Evolutionary conservation across 768 basidiomycete genomes (phyloP).

Genomic region (Trametopsis cervina): DNA sequence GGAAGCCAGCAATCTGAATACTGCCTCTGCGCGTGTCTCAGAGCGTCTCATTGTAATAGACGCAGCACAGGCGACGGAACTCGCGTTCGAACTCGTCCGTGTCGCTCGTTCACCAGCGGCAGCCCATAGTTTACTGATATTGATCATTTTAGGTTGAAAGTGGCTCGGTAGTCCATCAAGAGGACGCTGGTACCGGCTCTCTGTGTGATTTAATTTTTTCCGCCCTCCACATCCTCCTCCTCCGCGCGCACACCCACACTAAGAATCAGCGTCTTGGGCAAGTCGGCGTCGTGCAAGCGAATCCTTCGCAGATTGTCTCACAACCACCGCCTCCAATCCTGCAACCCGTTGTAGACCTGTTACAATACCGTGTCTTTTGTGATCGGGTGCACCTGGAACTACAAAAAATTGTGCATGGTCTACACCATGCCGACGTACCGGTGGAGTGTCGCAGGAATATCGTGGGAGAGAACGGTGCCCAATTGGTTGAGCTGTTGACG

Average conservation of each 20-base stretch:
- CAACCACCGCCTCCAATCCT: constrained; percentile 40
- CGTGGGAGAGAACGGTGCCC: constrained; percentile 60
- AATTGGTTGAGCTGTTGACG: constrained; percentile 42
- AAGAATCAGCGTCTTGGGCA: constrained; percentile 35
- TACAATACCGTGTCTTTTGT: constrained; percentile 78
- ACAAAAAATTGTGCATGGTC: constrained; percentile 37
- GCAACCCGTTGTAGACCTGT: constrained; percentile 68
- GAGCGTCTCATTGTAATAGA: constrained; percentile 74
- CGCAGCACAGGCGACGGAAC: constrained; percentile 61
- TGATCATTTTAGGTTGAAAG: constrained; percentile 21
- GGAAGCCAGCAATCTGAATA: constrained; percentile 72
- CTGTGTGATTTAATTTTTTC: constrained; percentile 67
- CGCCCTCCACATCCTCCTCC: constrained; percentile 54
- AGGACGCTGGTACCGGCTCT: background rate
- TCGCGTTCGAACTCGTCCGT: constrained; percentile 68
- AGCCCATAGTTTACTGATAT: background rate
- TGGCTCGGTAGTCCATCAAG: constrained; percentile 10
- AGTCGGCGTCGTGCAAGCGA: constrained; percentile 19
- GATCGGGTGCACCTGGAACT: constrained; percentile 54
- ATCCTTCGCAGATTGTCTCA: constrained; percentile 11
- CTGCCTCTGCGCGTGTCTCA: constrained; percentile 70
- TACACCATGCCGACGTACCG: constrained; percentile 48
- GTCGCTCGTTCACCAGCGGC: no score
- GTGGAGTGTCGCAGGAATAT: constrained; percentile 52
- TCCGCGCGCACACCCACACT: constrained; percentile 47